These are phyloP conservation scores for Phytopythium ostracodes DNA, from an alignment of 352 stramenopile species.

Conservation along the genomic window DNA sequence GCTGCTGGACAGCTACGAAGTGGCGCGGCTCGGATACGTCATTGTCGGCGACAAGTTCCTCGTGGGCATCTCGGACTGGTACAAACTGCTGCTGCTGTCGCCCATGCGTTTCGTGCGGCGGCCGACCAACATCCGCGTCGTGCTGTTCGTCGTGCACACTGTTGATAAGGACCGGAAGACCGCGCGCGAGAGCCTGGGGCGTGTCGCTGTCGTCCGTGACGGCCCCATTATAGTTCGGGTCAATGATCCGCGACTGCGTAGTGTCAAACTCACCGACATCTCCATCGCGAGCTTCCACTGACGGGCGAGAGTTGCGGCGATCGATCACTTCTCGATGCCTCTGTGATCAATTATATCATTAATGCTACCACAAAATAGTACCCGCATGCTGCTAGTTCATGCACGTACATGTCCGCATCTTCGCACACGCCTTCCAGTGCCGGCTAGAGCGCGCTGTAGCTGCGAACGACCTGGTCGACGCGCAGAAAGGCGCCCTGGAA, in stretches of 20 bases:
- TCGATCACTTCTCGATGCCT: too few relatives aligned
- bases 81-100: constrained; percentile 19
- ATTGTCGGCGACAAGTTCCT: constrained; percentile 24
- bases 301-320: too few relatives aligned
- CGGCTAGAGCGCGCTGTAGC: constrained; percentile 31
- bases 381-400: background rate
- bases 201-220: constrained; percentile 5
- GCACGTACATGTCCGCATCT: background rate
- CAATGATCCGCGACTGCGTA: constrained; percentile 23
- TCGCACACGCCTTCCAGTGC: background rate
- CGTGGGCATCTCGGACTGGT: constrained; percentile 18
- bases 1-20: constrained; percentile 26
- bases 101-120: constrained; percentile 9
- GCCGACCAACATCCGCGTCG: constrained; percentile 24
- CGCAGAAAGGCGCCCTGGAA: constrained; percentile 64
- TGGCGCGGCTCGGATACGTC: constrained; percentile 34
- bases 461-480: constrained; percentile 71
- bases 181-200: too few relatives aligned
- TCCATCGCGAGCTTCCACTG: constrained; percentile 7
- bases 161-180: background rate
- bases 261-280: constrained; percentile 18
- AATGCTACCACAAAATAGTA: background rate
- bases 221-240: constrained; percentile 22
- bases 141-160: constrained; percentile 19
- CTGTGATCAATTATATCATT: background rate